Conservation (phyloP, 2,329 filamentous ascomycete genomes). For the Phyllosticta ampelicida region DNA sequence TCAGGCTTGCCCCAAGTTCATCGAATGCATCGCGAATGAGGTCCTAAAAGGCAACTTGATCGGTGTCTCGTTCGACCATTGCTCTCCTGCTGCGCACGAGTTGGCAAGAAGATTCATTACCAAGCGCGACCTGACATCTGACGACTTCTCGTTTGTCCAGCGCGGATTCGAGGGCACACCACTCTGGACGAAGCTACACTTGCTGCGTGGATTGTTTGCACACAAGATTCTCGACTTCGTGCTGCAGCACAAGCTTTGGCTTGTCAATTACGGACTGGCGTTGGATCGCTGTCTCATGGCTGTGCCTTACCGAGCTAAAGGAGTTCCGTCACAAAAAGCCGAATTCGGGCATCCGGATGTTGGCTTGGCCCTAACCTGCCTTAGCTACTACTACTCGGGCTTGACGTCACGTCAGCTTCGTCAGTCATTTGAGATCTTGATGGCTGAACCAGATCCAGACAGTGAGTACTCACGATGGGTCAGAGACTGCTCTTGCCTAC, state of each 20-base stretch:
- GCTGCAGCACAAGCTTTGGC: slow-evolving; percentile 49
- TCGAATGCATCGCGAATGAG: too few relatives aligned
- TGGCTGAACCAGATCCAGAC: slow-evolving; percentile 41
- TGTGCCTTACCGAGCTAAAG: slow-evolving; percentile 58
- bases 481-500: slow-evolving; percentile 26
- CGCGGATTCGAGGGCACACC: slow-evolving; percentile 19
- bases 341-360: slow-evolving; percentile 63
- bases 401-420: slow-evolving; percentile 42
- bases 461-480: slow-evolving; percentile 45
- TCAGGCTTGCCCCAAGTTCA: slow-evolving; percentile 16
- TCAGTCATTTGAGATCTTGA: slow-evolving; percentile 36
- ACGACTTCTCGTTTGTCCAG: slow-evolving; percentile 35
- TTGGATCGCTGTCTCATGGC: slow-evolving; percentile 19
- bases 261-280: slow-evolving; percentile 54
- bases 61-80: neutral
- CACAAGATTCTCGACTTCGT: slow-evolving; percentile 44
- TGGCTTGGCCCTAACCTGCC: slow-evolving; percentile 51
- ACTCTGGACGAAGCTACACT: slow-evolving; percentile 26
- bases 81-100: slow-evolving; percentile 27
- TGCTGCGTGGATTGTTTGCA: slow-evolving; percentile 47
- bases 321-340: slow-evolving; percentile 48
- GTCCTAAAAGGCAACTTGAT: too few relatives aligned
- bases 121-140: slow-evolving; percentile 42
- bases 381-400: slow-evolving; percentile 58
- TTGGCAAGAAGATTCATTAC: slow-evolving; percentile 39